phyloP scores from a whole-genome alignment of 352 stramenopile species.

The Phytophthora niederhauseri region DNA sequence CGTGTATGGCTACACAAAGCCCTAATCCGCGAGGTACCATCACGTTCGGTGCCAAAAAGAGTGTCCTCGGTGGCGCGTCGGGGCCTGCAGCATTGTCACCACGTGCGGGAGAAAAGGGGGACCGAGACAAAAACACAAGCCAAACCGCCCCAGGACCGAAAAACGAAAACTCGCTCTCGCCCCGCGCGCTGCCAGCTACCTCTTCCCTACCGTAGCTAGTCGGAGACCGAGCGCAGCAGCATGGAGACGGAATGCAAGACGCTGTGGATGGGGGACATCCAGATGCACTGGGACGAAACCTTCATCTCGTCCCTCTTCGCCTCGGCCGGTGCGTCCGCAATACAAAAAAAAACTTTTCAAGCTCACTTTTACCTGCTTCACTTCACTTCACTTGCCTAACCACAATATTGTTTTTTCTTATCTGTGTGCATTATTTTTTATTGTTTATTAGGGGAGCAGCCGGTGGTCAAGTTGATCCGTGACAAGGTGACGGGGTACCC shows the following conservation, averaged over 20 bases:
- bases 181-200: neutral
- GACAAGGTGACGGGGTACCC: slow-evolving; percentile 91
- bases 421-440: neutral
- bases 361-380: neutral
- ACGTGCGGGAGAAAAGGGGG: slow-evolving; percentile 34
- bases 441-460: slow-evolving; percentile 62
- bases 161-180: slow-evolving; percentile 7
- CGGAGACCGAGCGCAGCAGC: neutral
- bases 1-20: slow-evolving; percentile 14
- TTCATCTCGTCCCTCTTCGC: slow-evolving; percentile 90
- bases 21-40: slow-evolving; percentile 13
- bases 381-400: slow-evolving; percentile 1
- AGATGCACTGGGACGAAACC: slow-evolving; percentile 91
- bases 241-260: slow-evolving; percentile 78
- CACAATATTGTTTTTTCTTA: slow-evolving; percentile 7
- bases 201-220: too few relatives aligned
- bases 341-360: too few relatives aligned
- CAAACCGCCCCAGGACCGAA: slow-evolving; percentile 11
- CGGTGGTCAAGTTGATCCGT: slow-evolving; percentile 90
- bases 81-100: slow-evolving; percentile 25
- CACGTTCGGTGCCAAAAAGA: slow-evolving; percentile 3
- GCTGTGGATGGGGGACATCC: slow-evolving; percentile 92
- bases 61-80: slow-evolving; percentile 14
- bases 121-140: slow-evolving; percentile 26
- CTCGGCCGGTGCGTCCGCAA: slow-evolving; percentile 46